Conservation (phyloP, 225 moss, liverwort and hornwort genomes). For the Sphagnum contortum region DNA sequence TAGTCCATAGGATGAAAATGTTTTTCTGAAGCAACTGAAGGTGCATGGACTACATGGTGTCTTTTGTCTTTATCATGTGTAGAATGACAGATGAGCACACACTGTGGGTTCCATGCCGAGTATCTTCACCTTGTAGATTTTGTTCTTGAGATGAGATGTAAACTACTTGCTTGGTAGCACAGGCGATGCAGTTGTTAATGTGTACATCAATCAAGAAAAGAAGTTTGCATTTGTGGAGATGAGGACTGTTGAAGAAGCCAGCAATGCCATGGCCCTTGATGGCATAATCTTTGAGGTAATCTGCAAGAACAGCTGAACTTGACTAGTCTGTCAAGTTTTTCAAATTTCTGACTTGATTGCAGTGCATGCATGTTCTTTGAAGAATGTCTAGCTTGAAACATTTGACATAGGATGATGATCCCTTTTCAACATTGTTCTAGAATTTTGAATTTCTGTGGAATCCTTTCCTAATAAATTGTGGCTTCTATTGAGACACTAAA, state of each 20-base stretch:
- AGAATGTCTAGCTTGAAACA: not conserved
- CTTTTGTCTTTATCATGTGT: not conserved
- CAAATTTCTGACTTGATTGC: not conserved
- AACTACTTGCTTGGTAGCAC: not conserved
- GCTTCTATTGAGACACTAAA: not conserved
- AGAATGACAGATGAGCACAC: no score
- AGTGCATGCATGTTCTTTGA: not conserved
- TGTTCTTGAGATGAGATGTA: not conserved
- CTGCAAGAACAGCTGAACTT: no score
- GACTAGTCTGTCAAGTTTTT: no score
- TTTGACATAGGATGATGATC: no score
- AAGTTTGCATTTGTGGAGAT: conserved; percentile 96
- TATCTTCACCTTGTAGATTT: not conserved
- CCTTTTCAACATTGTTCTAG: not conserved
- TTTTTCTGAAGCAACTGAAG: not conserved
- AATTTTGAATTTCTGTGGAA: not conserved
- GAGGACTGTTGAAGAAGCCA: conserved; percentile 99
- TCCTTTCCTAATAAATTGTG: not conserved
- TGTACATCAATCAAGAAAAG: conserved; percentile 98
- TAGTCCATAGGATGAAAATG: no score
- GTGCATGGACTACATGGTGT: not conserved
- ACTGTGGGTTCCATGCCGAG: not conserved
- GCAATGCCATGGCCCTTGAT: conserved; percentile 97
- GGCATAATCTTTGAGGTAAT: conserved; percentile 86
- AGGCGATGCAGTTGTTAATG: conserved; percentile 98